These are phyloP conservation scores for Quercus lobata DNA, from an alignment of 331 rosid species.

Conservation along the genomic window DNA sequence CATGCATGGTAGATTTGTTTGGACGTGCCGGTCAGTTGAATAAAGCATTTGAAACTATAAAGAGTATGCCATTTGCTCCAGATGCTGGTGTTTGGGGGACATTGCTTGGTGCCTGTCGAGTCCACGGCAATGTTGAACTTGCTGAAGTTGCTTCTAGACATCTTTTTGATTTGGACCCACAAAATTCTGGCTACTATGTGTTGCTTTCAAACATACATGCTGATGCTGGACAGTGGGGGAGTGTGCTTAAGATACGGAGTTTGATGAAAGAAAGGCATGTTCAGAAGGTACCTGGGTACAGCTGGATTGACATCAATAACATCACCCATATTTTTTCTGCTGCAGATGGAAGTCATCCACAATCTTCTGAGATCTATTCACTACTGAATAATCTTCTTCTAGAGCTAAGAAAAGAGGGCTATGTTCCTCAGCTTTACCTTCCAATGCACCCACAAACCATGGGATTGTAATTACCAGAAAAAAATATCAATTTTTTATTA, in stretches of 20 bases:
- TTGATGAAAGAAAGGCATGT: slow-evolving; percentile 79
- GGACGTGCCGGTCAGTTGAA: slow-evolving; percentile 71
- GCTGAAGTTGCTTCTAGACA: slow-evolving; percentile 67
- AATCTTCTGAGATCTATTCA: slow-evolving; percentile 51
- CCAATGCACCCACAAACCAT: slow-evolving; percentile 58
- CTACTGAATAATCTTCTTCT: slow-evolving; percentile 55
- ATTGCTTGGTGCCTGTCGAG: slow-evolving; percentile 81
- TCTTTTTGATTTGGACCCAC: slow-evolving; percentile 69
- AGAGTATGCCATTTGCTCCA: slow-evolving; percentile 72
- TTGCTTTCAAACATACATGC: slow-evolving; percentile 79
- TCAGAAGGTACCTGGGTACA: slow-evolving; percentile 73
- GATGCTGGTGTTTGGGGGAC: slow-evolving; percentile 95
- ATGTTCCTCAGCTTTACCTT: slow-evolving; percentile 68
- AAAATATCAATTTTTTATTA: neutral
- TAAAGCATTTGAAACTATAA: slow-evolving; percentile 71
- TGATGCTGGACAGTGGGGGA: slow-evolving; percentile 72
- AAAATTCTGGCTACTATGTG: slow-evolving; percentile 84
- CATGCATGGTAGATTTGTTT: slow-evolving; percentile 77
- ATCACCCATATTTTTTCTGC: slow-evolving; percentile 73
- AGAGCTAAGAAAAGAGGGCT: slow-evolving; percentile 78
- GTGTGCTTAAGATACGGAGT: slow-evolving; percentile 60
- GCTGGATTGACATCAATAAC: slow-evolving; percentile 80
- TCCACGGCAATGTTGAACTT: slow-evolving; percentile 78
- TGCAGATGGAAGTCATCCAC: slow-evolving; percentile 69
- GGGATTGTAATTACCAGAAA: slow-evolving; percentile 22